These are phyloP conservation scores for Rhytidiadelphus loreus DNA, from an alignment of 225 moss, liverwort and hornwort genomes.

Conservation along the genomic window DNA sequence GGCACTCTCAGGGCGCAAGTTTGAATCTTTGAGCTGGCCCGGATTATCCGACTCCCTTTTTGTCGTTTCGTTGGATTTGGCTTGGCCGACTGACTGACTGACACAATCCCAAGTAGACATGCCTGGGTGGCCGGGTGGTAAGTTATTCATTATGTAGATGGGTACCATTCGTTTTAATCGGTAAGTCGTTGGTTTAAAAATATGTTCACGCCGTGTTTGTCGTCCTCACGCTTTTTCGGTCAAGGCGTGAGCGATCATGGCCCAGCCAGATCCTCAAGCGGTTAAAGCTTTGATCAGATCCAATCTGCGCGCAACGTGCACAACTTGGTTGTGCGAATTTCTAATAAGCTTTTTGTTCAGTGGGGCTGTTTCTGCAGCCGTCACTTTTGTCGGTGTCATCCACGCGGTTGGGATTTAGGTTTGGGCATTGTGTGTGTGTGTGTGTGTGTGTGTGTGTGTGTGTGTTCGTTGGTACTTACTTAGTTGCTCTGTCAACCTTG, in stretches of 20 bases:
- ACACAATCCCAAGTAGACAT: not conserved
- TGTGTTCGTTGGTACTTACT: not conserved
- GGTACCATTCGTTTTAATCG: not conserved
- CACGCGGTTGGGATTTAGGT: constrained; percentile 1
- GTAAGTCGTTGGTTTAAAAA: not conserved
- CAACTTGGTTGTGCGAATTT: not conserved
- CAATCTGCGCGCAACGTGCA: not conserved
- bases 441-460: not conserved
- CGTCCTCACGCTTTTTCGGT: not conserved
- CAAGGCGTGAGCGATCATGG: not conserved
- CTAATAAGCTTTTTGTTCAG: not conserved
- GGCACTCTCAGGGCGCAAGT: not conserved
- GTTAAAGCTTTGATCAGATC: not conserved
- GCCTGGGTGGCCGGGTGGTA: too few species aligned
- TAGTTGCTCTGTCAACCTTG: not conserved
- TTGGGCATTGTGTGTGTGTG: not conserved
- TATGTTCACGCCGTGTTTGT: not conserved
- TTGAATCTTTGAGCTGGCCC: not conserved
- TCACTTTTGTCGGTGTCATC: constrained; percentile 5
- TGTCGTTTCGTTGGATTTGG: not conserved
- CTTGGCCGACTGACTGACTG: not conserved
- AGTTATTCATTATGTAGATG: not conserved
- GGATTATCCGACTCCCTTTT: not conserved
- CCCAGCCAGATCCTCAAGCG: not conserved
- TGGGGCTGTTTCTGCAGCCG: not conserved